Evolutionary conservation across 1,284 basidiomycete species (phyloP), one percentile per base, ranked within the genome.

Genomic region (Omphalotus olearius): DNA sequence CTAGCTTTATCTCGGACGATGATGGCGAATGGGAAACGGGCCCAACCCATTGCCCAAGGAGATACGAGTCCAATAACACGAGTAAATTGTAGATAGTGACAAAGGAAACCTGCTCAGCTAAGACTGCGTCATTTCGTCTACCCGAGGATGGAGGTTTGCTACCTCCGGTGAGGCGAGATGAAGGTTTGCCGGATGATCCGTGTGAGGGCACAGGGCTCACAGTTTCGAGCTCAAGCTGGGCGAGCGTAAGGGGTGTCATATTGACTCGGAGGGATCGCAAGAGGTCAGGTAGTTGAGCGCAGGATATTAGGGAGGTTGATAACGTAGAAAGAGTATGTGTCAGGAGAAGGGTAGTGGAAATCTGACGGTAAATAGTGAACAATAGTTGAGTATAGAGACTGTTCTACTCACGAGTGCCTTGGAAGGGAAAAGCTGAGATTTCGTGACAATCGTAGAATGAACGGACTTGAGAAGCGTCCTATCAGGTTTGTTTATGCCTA

Each of bases 41-140:
- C 13, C 30, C 4, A 33, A 9, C 13, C 82, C 83, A 85, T 47
- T 75, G 74, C 1, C 73, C 74, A 9, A 88, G 66, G 0, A 89
- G 69, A 59, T 75, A 83, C 1, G 73, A 68, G 57, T 90, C 88
- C 6, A 90, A 58, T 2, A 89, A 66, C 13, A 69, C 70, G 18
- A 91, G 69, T 56, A 82, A 80, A 30, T 80, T 70, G 55, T 79
- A 73, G 10, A 82, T 66, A 58, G 76, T 76, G 16, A 69, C 65
- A 36, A 82, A 59, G 68, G 51, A 25, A 68, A 49, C 23, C 9
- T 14, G 7, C 14, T 33, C 10, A 7, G 17, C 14, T 11, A 23
- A 20, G 1, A 14, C n/a, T 46, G 17, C 13, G 18, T n/a, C 6
- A 7, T 10, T 38, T 33, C 16, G 23, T 13, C 18, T 14, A 45